Evolutionary conservation across 129 eudicot species (phyloP).

Genomic region (Ambrosia trifida): DNA sequence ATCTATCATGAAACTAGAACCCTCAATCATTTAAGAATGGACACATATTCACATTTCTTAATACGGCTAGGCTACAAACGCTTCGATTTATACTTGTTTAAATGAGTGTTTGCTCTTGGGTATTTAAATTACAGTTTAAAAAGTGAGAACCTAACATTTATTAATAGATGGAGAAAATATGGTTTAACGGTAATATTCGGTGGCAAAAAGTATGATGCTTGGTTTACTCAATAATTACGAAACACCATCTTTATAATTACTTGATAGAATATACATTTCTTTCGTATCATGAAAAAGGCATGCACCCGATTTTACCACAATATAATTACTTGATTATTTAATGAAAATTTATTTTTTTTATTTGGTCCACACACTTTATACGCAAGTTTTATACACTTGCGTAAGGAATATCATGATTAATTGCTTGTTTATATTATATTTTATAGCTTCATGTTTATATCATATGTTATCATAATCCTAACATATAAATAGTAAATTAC

Average conservation of each 20-base stretch:
- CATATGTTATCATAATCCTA: background rate
- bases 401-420: background rate
- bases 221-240: background rate
- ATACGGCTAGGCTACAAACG: no score
- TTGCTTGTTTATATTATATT: background rate
- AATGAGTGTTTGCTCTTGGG: background rate
- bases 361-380: background rate
- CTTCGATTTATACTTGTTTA: no score
- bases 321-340: background rate
- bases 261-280: background rate
- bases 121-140: background rate
- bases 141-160: background rate
- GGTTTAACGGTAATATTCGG: background rate
- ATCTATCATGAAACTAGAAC: no score
- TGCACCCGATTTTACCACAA: slow-evolving; percentile 12
- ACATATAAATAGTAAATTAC: background rate
- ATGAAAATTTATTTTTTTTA: background rate
- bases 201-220: background rate
- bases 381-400: no score
- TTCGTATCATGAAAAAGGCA: slow-evolving; percentile 15
- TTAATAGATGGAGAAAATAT: background rate
- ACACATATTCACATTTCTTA: no score
- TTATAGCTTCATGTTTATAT: background rate
- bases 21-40: no score
- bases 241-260: slow-evolving; percentile 9